Base-by-base conservation (phyloP, 179 eudicot species). In the Patellifolia procumbens region DNA sequence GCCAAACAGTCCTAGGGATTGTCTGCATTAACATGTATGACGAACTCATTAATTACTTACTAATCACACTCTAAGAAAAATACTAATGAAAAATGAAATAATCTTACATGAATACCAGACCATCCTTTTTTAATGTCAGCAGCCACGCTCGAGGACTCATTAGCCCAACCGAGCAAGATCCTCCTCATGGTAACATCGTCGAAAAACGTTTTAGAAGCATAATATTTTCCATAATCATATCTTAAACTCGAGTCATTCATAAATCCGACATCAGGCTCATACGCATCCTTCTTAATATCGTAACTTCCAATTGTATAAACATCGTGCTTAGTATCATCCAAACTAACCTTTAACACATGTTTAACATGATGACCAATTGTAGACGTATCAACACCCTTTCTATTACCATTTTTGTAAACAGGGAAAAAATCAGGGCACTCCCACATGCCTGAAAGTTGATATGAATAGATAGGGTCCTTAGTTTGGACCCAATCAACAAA, bases 351-450 rank as follows among this genome's bases (percentile, higher is more conserved):
- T 1, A 85, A 70, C 26, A 90, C 92, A 58, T 85, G 82, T 75
- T 84, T 87, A 3, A 76, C 13, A 3, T n/a, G 6, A 0, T 35
- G 11, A 7, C 81, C 81, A 13, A 42, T 22, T 0, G 20, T 32
- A 1, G 89, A 87, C 0, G 86, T 80, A 3, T 88, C 96, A 6
- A 51, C 83, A 2, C 83, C 83, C 16, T 61, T n/a, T 42, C 51
- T 51, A 20, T 13, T 49, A 2, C 83, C 83, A 17, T 52, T 62
- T 2, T 4, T 17, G 43, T 26, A 69, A 5, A 80, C 79, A 2
- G 83, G 90, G 20, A 32, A 90, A 28, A 91, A 91, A 81, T 91
- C 94, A 10, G 92, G 92, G n/a, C 94, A 91, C 61, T 91, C 94
- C 94, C 91, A 90, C 85, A 87, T 90, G 0, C 94, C 92, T 0